Base-by-base conservation (phyloP, 1,284 basidiomycete genomes). In the Butyriboletus appendiculatus region DNA sequence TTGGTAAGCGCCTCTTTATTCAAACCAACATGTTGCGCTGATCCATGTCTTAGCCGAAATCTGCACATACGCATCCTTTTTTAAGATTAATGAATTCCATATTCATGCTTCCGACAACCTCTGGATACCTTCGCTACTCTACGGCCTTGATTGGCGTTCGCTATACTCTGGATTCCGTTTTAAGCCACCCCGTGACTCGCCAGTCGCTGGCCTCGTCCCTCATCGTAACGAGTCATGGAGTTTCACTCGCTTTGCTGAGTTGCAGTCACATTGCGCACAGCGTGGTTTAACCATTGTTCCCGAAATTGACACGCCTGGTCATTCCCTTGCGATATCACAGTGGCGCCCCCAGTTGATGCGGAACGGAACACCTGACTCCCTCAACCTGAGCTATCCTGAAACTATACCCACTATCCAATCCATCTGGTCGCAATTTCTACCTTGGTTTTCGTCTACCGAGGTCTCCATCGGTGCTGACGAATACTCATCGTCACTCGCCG, bases 381-480 rank as follows among this genome's bases (percentile, higher is more conserved):
- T 75, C 28, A 72, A 75, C 42, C 58, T 76, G 28, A 66, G 66
- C 18, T 59, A 70, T 53, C 72, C 74, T 0, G 71, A 69, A 26
- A 75, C 73, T 4, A 67, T 73, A 44, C 70, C 71, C 14, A 69
- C 67, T 1, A 58, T 76, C 35, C 66, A 74, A 51, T 62, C 64
- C 10, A 66, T 75, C 30, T 76, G 74, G 74, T 59, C 66, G 6
- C 70, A 73, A 44, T 64, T 75, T 44, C 62, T 76, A 20, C 70
- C 73, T 2, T 75, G 73, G 74, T 72, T 76, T 44, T 62, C 66
- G 6, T 64, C 73, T 16, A 20, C 50, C 9, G 69, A 75, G 48
- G 70, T 76, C 22, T 73, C 72, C 15, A 75, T 76, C 37, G 75
- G 75, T 34, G 72, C 74, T 22, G 74, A 76, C 49, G 73, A 76